These are phyloP conservation scores for Mycena sanguinolenta DNA, from an alignment of 768 basidiomycete species.

Conservation along the genomic window DNA sequence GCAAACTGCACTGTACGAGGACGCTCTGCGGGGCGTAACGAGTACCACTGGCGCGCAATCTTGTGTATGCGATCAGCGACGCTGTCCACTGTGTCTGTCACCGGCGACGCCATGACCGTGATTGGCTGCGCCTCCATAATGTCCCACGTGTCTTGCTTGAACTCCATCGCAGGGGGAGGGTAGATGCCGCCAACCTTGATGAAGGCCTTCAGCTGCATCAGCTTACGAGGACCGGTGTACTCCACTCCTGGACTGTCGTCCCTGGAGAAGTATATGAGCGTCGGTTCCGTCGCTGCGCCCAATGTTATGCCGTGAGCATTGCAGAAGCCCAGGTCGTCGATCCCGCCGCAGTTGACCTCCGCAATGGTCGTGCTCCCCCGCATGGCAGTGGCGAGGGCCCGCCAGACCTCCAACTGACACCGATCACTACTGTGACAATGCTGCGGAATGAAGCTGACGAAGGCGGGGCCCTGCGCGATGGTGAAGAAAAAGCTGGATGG, in stretches of 20 bases:
- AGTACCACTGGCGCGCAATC: constrained; percentile 73
- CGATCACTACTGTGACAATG: constrained; percentile 95
- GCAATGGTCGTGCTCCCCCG: constrained; percentile 80
- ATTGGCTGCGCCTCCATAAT: constrained; percentile 83
- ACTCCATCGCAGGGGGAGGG: constrained; percentile 79
- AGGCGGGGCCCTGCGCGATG: constrained; percentile 57
- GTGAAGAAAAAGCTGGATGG: constrained; percentile 53
- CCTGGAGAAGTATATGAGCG: constrained; percentile 74
- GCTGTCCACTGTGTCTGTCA: constrained; percentile 46
- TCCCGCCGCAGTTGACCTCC: constrained; percentile 69
- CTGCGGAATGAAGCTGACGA: constrained; percentile 89
- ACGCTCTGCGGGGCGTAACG: constrained; percentile 46
- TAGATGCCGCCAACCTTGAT: constrained; percentile 79
- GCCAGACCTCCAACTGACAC: constrained; percentile 69
- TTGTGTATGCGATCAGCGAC: constrained; percentile 62
- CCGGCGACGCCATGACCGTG: constrained; percentile 82
- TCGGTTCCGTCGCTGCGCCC: constrained; percentile 87
- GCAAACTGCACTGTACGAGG: constrained; percentile 79
- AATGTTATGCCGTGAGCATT: constrained; percentile 83
- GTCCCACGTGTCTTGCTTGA: constrained; percentile 84
- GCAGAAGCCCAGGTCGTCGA: constrained; percentile 54
- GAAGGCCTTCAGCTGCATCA: constrained; percentile 80
- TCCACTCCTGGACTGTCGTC: constrained; percentile 71
- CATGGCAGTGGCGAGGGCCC: constrained; percentile 78
- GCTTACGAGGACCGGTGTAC: constrained; percentile 78